Percentiles rank a stretch among this genome's conserved stretches.
Evolutionary conservation across 495 filamentous ascomycete species (phyloP).

Genomic region (Aspergillus wentii): DNA sequence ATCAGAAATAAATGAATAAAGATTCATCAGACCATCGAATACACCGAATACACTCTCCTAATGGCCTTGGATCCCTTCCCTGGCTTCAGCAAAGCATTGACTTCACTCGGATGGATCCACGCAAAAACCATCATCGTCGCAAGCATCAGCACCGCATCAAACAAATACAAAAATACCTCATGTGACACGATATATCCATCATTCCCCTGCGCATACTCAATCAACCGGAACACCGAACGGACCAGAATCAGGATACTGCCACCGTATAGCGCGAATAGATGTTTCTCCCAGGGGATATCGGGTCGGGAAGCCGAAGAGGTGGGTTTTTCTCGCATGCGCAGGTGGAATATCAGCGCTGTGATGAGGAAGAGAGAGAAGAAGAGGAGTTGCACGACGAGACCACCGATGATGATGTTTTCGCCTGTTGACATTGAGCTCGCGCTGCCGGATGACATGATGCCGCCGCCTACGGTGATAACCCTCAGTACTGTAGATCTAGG

Average conservation of each 20-base stretch:
- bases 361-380: conserved; percentile 39
- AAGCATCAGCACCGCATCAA: conserved; percentile 52
- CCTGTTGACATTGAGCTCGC: conserved; percentile 18
- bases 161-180: conserved; percentile 55
- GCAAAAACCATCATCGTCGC: conserved; percentile 27
- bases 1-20: too few species aligned
- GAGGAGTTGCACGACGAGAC: conserved; percentile 35
- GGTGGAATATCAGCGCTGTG: conserved; percentile 27
- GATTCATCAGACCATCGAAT: too few species aligned
- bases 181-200: conserved; percentile 40
- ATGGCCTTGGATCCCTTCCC: too few species aligned
- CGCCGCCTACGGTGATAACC: conserved; percentile 14
- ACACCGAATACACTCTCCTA: too few species aligned
- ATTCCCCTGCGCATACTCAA: conserved; percentile 53
- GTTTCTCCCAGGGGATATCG: conserved; percentile 38
- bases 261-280: conserved; percentile 44
- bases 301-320: conserved; percentile 4
- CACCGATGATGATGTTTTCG: conserved; percentile 36
- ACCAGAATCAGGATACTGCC: conserved; percentile 48
- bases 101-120: conserved; percentile 8
- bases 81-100: conserved; percentile 18
- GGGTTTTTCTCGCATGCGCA: conserved; percentile 21
- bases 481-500: not conserved
- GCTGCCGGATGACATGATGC: conserved; percentile 12
- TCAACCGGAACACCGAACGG: conserved; percentile 51